Conservation (phyloP, 2,329 filamentous ascomycete species). For the Fusarium sp. region DNA sequence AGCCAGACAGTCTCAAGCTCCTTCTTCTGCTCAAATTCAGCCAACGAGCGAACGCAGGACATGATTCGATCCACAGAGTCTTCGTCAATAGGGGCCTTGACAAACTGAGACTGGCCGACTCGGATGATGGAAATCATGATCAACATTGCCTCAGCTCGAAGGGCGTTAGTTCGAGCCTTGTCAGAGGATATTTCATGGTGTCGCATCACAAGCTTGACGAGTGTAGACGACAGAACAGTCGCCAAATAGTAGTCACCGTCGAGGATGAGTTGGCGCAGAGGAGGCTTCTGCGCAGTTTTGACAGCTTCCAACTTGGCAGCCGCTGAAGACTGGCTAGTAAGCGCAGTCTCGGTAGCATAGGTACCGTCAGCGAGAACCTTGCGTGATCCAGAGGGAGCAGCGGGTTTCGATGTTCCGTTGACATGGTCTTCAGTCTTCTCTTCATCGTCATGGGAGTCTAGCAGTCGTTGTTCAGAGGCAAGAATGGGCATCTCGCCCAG, state of each 20-base stretch:
- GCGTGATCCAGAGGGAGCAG: constrained; percentile 83
- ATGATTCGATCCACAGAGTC: constrained; percentile 99
- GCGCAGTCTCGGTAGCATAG: constrained; percentile 94
- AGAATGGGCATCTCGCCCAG: constrained; percentile 97
- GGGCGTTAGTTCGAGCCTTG: constrained; percentile 86
- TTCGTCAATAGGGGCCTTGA: constrained; percentile 96
- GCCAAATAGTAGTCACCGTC: constrained; percentile 98
- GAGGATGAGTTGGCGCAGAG: constrained; percentile 91
- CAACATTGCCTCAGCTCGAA: constrained; percentile 96
- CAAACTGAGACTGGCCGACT: constrained; percentile 98
- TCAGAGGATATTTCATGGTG: constrained; percentile 93
- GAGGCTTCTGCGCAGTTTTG: constrained; percentile 96
- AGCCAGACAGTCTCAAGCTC: constrained; percentile 93
- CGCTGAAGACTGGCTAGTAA: constrained; percentile 90
- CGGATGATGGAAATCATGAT: constrained; percentile 99
- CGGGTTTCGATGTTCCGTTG: constrained; percentile 81
- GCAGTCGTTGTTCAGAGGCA: constrained; percentile 88
- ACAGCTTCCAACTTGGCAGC: constrained; percentile 95
- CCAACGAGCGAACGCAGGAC: constrained; percentile 92
- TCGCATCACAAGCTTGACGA: constrained; percentile 98
- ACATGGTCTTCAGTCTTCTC: constrained; percentile 73
- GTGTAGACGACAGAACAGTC: constrained; percentile 92
- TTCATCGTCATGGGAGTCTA: constrained; percentile 84
- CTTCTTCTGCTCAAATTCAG: constrained; percentile 89
- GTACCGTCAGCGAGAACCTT: constrained; percentile 96